These are phyloP conservation scores for Globisporangium ultimum DNA, from an alignment of 352 stramenopile genomes.

Conservation along the genomic window DNA sequence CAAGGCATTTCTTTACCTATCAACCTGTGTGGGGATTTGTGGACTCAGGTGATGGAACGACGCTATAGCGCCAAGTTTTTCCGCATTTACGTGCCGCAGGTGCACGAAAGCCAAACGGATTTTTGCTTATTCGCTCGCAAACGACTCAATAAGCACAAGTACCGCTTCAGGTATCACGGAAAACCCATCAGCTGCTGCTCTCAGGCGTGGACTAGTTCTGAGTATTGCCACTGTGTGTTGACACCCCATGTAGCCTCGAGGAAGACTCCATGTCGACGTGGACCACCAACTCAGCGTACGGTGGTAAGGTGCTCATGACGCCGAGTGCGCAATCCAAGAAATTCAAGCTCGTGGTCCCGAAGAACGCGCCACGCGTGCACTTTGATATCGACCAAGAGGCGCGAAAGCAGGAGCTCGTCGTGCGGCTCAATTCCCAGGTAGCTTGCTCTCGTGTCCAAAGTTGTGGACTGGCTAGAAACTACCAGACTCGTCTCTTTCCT, in stretches of 20 bases:
- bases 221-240: neutral
- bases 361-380: conserved; percentile 37
- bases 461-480: neutral
- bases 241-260: conserved; percentile 31
- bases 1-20: neutral
- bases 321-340: conserved; percentile 36
- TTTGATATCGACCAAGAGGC: conserved; percentile 74
- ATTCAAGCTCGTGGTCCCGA: conserved; percentile 49
- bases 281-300: conserved; percentile 54
- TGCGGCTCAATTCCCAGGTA: conserved; percentile 55
- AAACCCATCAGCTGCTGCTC: neutral
- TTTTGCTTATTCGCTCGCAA: conserved; percentile 80
- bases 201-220: conserved; percentile 5
- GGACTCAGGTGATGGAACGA: conserved; percentile 27
- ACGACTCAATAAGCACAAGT: conserved; percentile 70
- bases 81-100: conserved; percentile 69
- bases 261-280: conserved; percentile 59
- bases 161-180: conserved; percentile 56
- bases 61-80: conserved; percentile 74
- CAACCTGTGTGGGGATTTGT: neutral
- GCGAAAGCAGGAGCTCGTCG: conserved; percentile 68
- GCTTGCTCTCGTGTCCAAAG: neutral
- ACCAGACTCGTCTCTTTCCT: neutral
- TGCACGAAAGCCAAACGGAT: conserved; percentile 63
- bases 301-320: conserved; percentile 57